Evolutionary conservation across 2,329 filamentous ascomycete species (phyloP), one percentile per base, ranked within the genome.

Genomic region (Penicillium digitatum): DNA sequence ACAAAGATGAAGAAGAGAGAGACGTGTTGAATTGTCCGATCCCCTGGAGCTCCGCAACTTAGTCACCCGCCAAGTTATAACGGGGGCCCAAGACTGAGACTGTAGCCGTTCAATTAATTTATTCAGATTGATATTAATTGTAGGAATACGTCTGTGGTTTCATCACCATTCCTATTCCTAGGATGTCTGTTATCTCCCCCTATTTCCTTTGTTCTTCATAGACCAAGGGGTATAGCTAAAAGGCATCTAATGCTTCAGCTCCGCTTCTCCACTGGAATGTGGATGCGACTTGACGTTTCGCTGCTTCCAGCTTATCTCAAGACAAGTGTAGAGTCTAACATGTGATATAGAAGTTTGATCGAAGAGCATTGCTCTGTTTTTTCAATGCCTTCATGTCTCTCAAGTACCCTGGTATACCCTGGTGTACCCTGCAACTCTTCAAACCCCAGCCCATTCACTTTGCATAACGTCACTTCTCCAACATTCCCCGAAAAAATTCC

Each of bases 231-330:
- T 45, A 24, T 46, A 51, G 39, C 48, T 51, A 45, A 29, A 37
- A 29, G 16, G 16, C 29, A 39, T 31, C 49, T 47, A 38, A 16
- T 34, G 18, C 26, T 39, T 20, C 16, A 38, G 22, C 43, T 48
- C 50, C 43, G 43, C 35, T 18, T 47, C 54, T 51, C 59, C 59
- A 60, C 57, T 26, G 20, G 55, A 61, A 61, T 61, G 59, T 50
- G 45, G 49, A 60, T 61, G 59, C 56, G 43, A 61, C 57, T 45
- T 50, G 38, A 26, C 20, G 26, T 11, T 24, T 50, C 3, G 48
- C 60, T 61, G 60, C 34, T 53, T 61, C 39, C 24, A 7, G 44
- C 43, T 29, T 44, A 42, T 26, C 31, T 52, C 11, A 10, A n/a
- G n/a, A 9, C 32, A 35, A n/a, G 9, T 35, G 14, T 35, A 35